A percentile compares a stretch with the other conserved stretches of the same genome.
Conservation (phyloP, 2,329 filamentous ascomycete genomes). For the Aspergillus flavus region DNA sequence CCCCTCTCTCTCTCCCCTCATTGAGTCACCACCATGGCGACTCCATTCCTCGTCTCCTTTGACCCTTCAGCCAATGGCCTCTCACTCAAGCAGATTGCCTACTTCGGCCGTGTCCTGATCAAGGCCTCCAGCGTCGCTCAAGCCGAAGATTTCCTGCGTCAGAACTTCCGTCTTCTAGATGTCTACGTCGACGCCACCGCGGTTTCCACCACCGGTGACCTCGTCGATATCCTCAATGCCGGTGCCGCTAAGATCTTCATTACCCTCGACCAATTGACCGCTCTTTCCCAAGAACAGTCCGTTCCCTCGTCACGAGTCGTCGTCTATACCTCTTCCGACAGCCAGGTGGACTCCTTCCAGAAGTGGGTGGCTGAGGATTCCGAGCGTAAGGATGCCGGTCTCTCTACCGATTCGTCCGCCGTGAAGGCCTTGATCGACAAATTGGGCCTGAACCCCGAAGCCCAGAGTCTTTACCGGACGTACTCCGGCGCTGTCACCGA, state of each 20-base stretch:
- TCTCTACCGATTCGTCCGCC: conserved; percentile 36
- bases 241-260: conserved; percentile 87
- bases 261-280: conserved; percentile 65
- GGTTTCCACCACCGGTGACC: conserved; percentile 69
- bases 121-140: conserved; percentile 47
- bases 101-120: conserved; percentile 61
- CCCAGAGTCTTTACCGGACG: conserved; percentile 44
- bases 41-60: conserved; percentile 45
- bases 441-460: conserved; percentile 41
- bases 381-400: conserved; percentile 40
- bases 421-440: conserved; percentile 45
- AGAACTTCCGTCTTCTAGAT: conserved; percentile 58
- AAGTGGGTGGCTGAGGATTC: conserved; percentile 41
- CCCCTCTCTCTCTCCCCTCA: neutral
- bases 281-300: conserved; percentile 54
- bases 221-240: conserved; percentile 79
- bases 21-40: conserved; percentile 37
- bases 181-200: conserved; percentile 77
- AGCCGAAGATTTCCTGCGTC: conserved; percentile 56
- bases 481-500: conserved; percentile 46
- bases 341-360: conserved; percentile 42
- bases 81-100: conserved; percentile 57
- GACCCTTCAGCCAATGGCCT: conserved; percentile 53
- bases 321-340: conserved; percentile 50
- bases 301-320: conserved; percentile 60